phyloP scores from a whole-genome alignment of 2,329 filamentous ascomycete species.

The Beauveria brongniartii region DNA sequence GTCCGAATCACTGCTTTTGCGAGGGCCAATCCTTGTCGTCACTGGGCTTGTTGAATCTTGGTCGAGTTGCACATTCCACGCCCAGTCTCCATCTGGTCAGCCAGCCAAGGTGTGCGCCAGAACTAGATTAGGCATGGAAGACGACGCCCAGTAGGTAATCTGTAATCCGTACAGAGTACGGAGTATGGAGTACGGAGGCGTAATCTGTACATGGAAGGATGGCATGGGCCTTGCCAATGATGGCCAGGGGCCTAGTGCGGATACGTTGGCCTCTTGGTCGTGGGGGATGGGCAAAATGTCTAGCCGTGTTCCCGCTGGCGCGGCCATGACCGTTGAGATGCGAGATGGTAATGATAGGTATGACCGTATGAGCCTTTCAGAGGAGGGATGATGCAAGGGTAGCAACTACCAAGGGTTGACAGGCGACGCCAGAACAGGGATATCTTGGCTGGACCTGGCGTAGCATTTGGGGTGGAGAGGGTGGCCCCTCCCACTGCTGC shows the following conservation, averaged over 20 bases:
- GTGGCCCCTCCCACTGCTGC: not conserved
- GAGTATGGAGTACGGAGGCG: too few relatives aligned
- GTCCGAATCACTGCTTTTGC: slow-evolving; percentile 5
- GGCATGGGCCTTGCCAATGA: not conserved
- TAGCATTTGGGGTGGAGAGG: slow-evolving; percentile 1
- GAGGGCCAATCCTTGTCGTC: not conserved
- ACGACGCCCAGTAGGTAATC: not conserved
- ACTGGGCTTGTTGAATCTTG: not conserved
- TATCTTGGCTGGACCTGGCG: slow-evolving; percentile 1
- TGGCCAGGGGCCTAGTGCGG: not conserved
- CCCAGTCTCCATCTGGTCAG: not conserved
- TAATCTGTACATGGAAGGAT: not conserved
- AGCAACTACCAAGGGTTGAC: slow-evolving; percentile 1
- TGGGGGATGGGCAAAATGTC: not conserved
- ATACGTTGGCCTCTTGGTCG: not conserved
- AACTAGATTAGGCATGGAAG: not conserved
- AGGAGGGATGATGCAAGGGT: slow-evolving; percentile 11
- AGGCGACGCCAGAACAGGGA: slow-evolving; percentile 8
- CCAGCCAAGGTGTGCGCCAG: not conserved
- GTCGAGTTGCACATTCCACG: not conserved
- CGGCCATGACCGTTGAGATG: slow-evolving; percentile 11
- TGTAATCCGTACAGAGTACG: not conserved
- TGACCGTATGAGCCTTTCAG: not conserved
- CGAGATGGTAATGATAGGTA: not conserved
- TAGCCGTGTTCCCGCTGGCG: slow-evolving; percentile 10